Base-by-base conservation (phyloP, 2,329 filamentous ascomycete species). In the Arthrinium phaeospermum region DNA sequence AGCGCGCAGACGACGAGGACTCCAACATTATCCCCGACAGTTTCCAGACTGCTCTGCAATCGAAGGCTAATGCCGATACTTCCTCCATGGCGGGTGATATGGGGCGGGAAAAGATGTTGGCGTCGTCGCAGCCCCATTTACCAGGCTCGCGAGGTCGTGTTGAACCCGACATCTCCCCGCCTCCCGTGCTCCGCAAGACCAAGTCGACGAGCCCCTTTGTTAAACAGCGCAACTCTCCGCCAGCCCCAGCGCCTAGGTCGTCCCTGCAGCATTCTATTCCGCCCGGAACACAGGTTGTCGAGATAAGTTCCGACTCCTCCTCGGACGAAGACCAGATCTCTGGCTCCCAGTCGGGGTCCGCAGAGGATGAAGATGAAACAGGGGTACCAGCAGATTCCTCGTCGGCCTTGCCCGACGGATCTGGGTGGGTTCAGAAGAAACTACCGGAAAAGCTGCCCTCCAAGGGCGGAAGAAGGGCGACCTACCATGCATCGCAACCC, bases 361-460 rank as follows among this genome's bases (percentile, higher is more conserved):
- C 82, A 1, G 82, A 84, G 46, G 83, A 85, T 14, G 79, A 79
- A n/a, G 83, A 85, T 70, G 79, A 75, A 30, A 82, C 78, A 0
- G 83, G 83, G 49, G 74, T 78, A 44, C 80, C 80, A 3, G 45
- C 47, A 34, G 27, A 41, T 10, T 71, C 71, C 2, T 67, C 72
- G 4, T 67, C 71, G 13, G 73, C 72, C 24, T 75, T 74, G 37
- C 71, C 75, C 12, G 73, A 67, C 69, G 73, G 74, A 5, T 74
- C 74, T 8, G 74, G 76, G 19, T 78, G 77, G 77, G 77, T 78
- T 12, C 71, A 75, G 70, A 81, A 80, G 74, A 75, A 47, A 27
- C 22, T 4, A 13, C 57, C 57, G 22, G 57, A 64, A 64, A 64
- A 64, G 57, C 8, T 13, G 8, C 41, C 19, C 10, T 41, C 34